phyloP scores from a whole-genome alignment of 139 green algal genomes.

The Chlamydomonas incerta region DNA sequence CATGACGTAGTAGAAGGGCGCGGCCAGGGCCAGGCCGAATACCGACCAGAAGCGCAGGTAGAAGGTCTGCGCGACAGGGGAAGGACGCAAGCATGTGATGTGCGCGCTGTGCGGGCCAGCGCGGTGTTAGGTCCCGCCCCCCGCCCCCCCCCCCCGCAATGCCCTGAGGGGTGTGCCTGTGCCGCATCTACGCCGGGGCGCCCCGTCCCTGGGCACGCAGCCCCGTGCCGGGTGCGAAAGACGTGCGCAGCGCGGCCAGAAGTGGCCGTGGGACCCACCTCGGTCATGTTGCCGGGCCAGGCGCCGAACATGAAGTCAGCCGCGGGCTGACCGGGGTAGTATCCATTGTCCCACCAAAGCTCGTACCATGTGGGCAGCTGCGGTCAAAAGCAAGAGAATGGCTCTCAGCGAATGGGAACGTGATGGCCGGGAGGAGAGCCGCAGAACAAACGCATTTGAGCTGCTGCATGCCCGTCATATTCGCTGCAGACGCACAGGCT shows the following conservation, averaged over 20 bases:
- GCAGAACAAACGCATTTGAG: not conserved
- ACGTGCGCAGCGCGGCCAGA: no score
- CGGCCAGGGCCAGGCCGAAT: slow-evolving; percentile 30
- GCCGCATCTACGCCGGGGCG: no score
- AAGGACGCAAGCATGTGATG: no score
- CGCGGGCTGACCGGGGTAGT: slow-evolving; percentile 60
- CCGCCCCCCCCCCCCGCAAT: no score
- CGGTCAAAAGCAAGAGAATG: not conserved
- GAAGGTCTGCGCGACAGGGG: not conserved
- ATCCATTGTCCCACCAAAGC: slow-evolving; percentile 73
- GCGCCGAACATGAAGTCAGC: slow-evolving; percentile 56
- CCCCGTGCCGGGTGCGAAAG: no score
- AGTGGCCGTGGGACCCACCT: slow-evolving; percentile 16
- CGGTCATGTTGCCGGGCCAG: slow-evolving; percentile 54
- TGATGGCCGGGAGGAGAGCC: not conserved
- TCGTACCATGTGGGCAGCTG: slow-evolving; percentile 69
- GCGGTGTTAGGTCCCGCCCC: no score
- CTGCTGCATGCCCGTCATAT: not conserved
- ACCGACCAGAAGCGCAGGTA: slow-evolving; percentile 33
- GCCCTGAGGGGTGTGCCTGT: no score
- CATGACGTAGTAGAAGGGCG: slow-evolving; percentile 41
- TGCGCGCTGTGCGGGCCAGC: no score
- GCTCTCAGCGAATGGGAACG: not conserved
- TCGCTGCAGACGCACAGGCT: slow-evolving; percentile 43
- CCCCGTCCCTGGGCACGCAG: no score